Base-by-base conservation (phyloP, 306 rosid species). In the Dryas octopetala region DNA sequence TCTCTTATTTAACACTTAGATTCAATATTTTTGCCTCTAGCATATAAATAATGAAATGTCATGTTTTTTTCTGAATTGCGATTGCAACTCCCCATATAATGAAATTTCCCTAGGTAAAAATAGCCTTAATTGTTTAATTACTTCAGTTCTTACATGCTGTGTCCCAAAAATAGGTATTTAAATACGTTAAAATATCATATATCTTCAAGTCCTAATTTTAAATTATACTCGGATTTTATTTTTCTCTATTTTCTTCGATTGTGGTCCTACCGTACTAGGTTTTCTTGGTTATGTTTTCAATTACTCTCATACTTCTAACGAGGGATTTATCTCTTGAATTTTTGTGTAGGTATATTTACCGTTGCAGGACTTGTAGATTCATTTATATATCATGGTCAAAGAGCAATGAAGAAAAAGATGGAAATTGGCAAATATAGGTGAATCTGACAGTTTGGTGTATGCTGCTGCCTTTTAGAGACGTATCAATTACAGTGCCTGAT, bases 291-390 rank as follows among this genome's bases (percentile, higher is more conserved):
- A 10, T 12, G 66, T 32, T 69, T 55, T 23, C 23, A 23, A 23
- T 62, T 44, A n/a, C 41, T 41, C n/a, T 53, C 16, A 9, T 68
- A 76, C 68, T 41, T 77, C 79, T 78, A 71, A 75, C 47, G 64
- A 47, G 32, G 15, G 15, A 15, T 45, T 62, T 40, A 63, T 75
- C 68, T 82, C 8, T 23, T 23, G 55, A 53, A 64, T 64, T 67
- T 78, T 17, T 74, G 2, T 23, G 9, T 66, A 93, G 98, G 98
- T 70, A 61, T 93, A 62, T 93, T 91, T 87, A 91, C 91, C 0
- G 26, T 93, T 67, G 98, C 97, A 0, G 97, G 97, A 55, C 89
- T 93, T 53, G 68, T 93, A 48, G 97, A 93, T 84, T 86, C 96
- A 28, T 91, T 89, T 0, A 73, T 93, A 84, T 89, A 89, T 78